A percentile compares a stretch with the other conserved stretches of the same genome.
These are phyloP conservation scores for Exophiala xenobiotica DNA, from an alignment of 2,329 filamentous ascomycete species.

Conservation along the genomic window DNA sequence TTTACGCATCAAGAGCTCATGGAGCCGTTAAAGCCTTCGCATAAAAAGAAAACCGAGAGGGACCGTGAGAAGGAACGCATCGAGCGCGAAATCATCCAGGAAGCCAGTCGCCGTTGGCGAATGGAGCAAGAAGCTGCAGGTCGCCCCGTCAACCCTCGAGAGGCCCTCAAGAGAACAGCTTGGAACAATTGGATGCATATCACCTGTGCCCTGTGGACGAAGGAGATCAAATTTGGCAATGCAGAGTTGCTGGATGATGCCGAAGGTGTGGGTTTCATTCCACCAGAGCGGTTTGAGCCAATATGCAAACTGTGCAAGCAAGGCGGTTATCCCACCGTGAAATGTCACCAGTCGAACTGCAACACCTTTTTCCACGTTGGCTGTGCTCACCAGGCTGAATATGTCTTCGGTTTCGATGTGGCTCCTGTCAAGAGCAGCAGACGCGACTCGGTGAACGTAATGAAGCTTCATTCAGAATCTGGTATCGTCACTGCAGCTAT, in stretches of 20 bases:
- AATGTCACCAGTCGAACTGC: conserved; percentile 64
- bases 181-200: conserved; percentile 99
- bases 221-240: conserved; percentile 89
- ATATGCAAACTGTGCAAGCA: conserved; percentile 81
- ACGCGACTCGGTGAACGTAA: conserved; percentile 74
- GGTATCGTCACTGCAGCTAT: conserved; percentile 82
- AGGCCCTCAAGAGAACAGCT: conserved; percentile 87
- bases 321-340: conserved; percentile 68
- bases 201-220: conserved; percentile 84
- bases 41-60: conserved; percentile 89
- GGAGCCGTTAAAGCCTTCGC: conserved; percentile 72
- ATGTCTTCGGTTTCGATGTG: conserved; percentile 85
- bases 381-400: conserved; percentile 81
- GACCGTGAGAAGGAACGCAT: conserved; percentile 83
- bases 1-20: conserved; percentile 79
- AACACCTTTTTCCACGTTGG: conserved; percentile 73
- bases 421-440: conserved; percentile 85
- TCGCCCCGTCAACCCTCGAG: conserved; percentile 78
- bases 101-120: conserved; percentile 76
- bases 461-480: conserved; percentile 75
- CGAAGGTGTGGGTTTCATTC: conserved; percentile 85
- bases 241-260: conserved; percentile 78
- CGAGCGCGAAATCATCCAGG: conserved; percentile 79
- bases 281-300: conserved; percentile 69
- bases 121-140: conserved; percentile 81